Conservation (phyloP, 2,329 filamentous ascomycete genomes). For the Elsinoe batatas region DNA sequence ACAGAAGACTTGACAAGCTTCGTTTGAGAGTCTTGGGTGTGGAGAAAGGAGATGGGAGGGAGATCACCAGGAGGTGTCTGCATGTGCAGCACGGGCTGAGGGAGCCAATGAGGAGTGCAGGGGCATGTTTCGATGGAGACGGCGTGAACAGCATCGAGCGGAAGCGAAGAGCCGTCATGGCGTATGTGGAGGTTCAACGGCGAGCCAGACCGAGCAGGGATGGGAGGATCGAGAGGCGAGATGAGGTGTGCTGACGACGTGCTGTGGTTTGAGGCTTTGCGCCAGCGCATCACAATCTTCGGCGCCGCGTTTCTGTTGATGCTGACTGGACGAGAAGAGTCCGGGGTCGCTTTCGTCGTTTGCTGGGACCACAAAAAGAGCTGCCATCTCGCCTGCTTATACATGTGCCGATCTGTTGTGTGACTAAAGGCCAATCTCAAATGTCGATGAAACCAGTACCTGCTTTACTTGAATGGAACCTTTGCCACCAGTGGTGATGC, state of each 20-base stretch:
- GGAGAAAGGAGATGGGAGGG: conserved; percentile 12
- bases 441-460: background rate
- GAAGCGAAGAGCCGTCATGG: conserved; percentile 7
- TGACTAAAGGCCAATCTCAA: background rate
- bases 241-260: background rate
- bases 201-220: background rate
- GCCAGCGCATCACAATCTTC: background rate
- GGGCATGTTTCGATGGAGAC: background rate
- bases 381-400: conserved; percentile 5
- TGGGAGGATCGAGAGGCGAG: background rate
- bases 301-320: background rate
- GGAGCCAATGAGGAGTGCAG: background rate
- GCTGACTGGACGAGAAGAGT: conserved; percentile 6
- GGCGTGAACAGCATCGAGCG: background rate
- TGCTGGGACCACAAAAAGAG: no score
- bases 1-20: conserved; percentile 11
- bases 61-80: conserved; percentile 1
- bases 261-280: conserved; percentile 3
- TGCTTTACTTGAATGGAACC: background rate
- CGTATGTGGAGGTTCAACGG: background rate
- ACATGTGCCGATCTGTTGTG: background rate
- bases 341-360: background rate
- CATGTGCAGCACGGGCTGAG: background rate
- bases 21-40: conserved; percentile 6
- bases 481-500: background rate